Percentiles rank a stretch among this genome's conserved stretches.
Conservation (phyloP, 108 stramenopile genomes). For the Conticribra guillardii region DNA sequence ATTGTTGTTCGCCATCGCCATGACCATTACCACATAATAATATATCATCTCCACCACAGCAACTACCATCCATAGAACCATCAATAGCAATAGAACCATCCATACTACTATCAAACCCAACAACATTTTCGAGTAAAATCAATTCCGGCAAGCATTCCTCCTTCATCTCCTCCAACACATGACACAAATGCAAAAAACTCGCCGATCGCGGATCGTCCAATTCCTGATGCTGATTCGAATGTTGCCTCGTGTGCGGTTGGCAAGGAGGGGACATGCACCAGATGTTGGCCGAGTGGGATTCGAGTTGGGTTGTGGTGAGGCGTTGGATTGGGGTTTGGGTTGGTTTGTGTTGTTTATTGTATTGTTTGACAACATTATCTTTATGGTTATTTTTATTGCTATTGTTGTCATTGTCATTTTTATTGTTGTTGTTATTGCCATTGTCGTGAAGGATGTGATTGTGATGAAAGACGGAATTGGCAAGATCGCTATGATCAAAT, state of each 20-base stretch:
- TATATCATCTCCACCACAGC: too few species aligned
- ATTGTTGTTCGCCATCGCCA: background rate
- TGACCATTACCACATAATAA: too few species aligned
- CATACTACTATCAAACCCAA: constrained; percentile 76
- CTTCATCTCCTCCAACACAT: constrained; percentile 50
- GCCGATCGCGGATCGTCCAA: constrained; percentile 66
- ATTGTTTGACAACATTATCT: constrained; percentile 3
- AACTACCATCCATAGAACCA: background rate
- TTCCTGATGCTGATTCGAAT: constrained; percentile 66
- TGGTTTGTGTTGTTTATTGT: constrained; percentile 18
- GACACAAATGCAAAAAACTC: constrained; percentile 72
- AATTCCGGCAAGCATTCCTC: constrained; percentile 59
- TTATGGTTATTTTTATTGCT: constrained; percentile 12
- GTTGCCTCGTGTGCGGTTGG: constrained; percentile 86
- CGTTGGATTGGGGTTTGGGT: constrained; percentile 63
- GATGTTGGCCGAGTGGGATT: constrained; percentile 62
- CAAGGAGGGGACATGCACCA: constrained; percentile 93
- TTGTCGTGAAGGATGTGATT: constrained; percentile 49
- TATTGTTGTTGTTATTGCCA: background rate
- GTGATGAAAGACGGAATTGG: constrained; percentile 65
- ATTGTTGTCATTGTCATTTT: background rate
- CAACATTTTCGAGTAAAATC: constrained; percentile 87
- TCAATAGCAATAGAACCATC: background rate
- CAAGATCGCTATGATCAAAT: constrained; percentile 82
- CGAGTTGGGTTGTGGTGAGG: constrained; percentile 51